Evolutionary conservation across 192 early-diverging fungal species (phyloP).

Genomic region (Endogone sp.): DNA sequence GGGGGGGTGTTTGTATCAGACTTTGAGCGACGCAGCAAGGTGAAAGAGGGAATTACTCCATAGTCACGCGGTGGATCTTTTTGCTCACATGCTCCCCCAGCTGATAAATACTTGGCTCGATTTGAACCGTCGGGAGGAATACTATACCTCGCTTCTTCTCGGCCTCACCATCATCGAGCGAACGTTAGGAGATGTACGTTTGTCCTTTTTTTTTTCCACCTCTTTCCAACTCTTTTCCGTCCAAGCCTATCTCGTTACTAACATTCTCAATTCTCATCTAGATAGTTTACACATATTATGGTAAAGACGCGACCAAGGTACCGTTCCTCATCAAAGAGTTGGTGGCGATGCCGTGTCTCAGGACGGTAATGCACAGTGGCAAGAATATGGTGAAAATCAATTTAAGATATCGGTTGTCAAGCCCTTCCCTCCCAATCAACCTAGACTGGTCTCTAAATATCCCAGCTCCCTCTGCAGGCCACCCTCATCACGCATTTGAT

Average conservation of each 20-base stretch:
- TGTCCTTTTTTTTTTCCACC: background rate
- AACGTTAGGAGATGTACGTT: conserved; percentile 15
- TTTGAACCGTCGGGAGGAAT: conserved; percentile 5
- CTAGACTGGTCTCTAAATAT: no score
- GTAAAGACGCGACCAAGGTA: conserved; percentile 1
- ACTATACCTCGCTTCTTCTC: conserved; percentile 9
- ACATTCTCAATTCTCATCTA: background rate
- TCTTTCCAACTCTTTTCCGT: background rate
- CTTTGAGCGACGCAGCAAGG: no score
- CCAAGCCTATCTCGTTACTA: background rate
- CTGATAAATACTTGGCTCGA: background rate
- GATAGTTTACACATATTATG: conserved; percentile 4
- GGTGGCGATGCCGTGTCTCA: background rate
- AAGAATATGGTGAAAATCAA: conserved; percentile 3
- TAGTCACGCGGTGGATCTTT: background rate
- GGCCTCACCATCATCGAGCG: conserved; percentile 8
- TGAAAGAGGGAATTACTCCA: background rate
- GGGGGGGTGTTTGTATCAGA: no score
- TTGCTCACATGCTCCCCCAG: background rate
- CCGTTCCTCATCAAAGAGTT: conserved; percentile 14
- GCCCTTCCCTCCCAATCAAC: no score
- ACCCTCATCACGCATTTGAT: conserved; percentile 8
- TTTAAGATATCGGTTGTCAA: no score
- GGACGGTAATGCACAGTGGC: background rate
- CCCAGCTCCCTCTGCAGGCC: background rate